These are phyloP conservation scores for Kluyveromyces aestuarii DNA, from an alignment of 805 yeast species.

Conservation along the genomic window DNA sequence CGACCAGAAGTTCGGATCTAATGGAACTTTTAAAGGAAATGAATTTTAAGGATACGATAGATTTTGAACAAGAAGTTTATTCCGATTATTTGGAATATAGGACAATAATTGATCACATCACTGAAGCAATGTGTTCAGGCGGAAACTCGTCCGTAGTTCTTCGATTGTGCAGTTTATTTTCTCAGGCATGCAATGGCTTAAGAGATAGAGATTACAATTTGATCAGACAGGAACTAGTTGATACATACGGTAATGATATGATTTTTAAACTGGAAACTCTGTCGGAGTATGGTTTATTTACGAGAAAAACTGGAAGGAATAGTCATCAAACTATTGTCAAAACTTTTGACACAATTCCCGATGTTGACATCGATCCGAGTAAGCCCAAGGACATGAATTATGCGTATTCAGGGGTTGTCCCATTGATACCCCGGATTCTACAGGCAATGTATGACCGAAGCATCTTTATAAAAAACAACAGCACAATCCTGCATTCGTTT, in stretches of 20 bases:
- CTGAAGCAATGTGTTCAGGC: constrained; percentile 40
- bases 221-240: constrained; percentile 47
- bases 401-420: constrained; percentile 76
- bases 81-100: constrained; percentile 40
- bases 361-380: constrained; percentile 8
- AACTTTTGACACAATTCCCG: constrained; percentile 6
- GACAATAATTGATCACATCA: constrained; percentile 30
- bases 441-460: constrained; percentile 59
- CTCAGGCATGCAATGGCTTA: constrained; percentile 61
- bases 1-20: constrained; percentile 60
- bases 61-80: constrained; percentile 63
- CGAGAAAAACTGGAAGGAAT: neutral
- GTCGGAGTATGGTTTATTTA: constrained; percentile 13
- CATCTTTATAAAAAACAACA: constrained; percentile 32
- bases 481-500: constrained; percentile 25
- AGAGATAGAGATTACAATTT: constrained; percentile 50
- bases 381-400: constrained; percentile 32
- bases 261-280: constrained; percentile 20
- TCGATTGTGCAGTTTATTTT: constrained; percentile 46
- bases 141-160: constrained; percentile 35
- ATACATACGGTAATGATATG: constrained; percentile 50
- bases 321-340: constrained; percentile 4
- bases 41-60: constrained; percentile 39
- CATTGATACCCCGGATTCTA: constrained; percentile 59
- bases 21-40: constrained; percentile 28